Conservation (phyloP, 805 yeast species). For the Starmera dryadoides region DNA sequence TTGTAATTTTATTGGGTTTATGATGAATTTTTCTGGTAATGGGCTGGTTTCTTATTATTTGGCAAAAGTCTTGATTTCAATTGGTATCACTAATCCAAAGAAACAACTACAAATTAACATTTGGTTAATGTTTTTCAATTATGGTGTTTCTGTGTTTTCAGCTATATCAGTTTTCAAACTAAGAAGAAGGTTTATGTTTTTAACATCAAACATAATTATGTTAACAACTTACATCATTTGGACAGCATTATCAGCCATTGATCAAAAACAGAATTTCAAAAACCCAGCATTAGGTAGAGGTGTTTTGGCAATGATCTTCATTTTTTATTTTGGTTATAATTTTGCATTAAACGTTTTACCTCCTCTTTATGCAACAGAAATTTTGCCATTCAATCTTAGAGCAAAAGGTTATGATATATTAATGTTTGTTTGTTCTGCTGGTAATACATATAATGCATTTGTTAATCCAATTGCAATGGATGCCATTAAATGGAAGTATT, state of each 20-base stretch:
- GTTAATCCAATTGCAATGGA: conserved; percentile 26
- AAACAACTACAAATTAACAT: conserved; percentile 39
- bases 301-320: conserved; percentile 39
- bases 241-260: conserved; percentile 34
- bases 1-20: conserved; percentile 20
- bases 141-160: conserved; percentile 18
- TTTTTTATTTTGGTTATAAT: conserved; percentile 30
- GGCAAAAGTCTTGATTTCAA: conserved; percentile 36
- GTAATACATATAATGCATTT: conserved; percentile 19
- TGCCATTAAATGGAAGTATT: conserved; percentile 23
- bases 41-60: conserved; percentile 40
- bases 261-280: neutral
- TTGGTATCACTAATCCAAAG: conserved; percentile 37
- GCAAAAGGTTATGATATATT: conserved; percentile 12
- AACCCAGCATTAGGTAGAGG: conserved; percentile 31
- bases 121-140: conserved; percentile 34
- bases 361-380: conserved; percentile 32
- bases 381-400: conserved; percentile 19
- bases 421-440: conserved; percentile 5
- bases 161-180: conserved; percentile 15
- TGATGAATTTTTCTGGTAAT: conserved; percentile 39
- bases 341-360: conserved; percentile 35
- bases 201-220: conserved; percentile 26
- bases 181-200: conserved; percentile 27
- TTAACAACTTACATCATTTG: conserved; percentile 26